Evolutionary conservation across 2,329 filamentous ascomycete species (phyloP).

Genomic region (Penicillium corylophilum): DNA sequence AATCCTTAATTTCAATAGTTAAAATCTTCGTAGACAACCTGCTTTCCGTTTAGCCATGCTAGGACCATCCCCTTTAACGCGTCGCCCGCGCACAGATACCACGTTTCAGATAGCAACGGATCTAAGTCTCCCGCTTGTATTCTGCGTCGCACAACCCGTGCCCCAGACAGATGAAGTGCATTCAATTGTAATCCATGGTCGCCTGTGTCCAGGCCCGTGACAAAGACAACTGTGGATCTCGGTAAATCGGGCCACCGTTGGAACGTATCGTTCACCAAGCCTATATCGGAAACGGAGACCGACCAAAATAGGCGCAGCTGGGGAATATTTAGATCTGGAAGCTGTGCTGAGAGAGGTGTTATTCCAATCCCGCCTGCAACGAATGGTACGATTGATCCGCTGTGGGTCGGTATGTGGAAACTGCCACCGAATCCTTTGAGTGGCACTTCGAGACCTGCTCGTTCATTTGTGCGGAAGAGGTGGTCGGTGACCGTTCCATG

Average conservation of each 20-base stretch:
- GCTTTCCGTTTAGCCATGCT: background rate
- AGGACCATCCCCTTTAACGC: background rate
- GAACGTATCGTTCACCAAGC: background rate
- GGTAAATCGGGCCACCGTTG: background rate
- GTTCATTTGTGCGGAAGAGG: background rate
- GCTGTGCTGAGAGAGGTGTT: background rate
- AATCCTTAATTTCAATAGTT: background rate
- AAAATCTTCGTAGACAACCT: background rate
- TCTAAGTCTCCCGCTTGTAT: conserved; percentile 50
- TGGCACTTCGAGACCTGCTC: background rate
- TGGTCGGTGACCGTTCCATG: background rate
- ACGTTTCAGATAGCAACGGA: conserved; percentile 42
- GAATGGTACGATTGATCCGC: background rate
- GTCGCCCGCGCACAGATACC: conserved; percentile 46
- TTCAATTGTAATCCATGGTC: background rate
- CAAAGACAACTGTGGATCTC: background rate
- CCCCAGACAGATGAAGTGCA: conserved; percentile 21
- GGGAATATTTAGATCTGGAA: background rate
- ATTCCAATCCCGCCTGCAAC: background rate
- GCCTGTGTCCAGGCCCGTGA: background rate
- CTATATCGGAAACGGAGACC: background rate
- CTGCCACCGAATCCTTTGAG: background rate
- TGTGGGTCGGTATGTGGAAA: background rate
- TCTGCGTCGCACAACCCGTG: conserved; percentile 45
- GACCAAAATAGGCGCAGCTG: background rate